phyloP scores from a whole-genome alignment of 208 protist genomes.

The Crithidia brevicula region DNA sequence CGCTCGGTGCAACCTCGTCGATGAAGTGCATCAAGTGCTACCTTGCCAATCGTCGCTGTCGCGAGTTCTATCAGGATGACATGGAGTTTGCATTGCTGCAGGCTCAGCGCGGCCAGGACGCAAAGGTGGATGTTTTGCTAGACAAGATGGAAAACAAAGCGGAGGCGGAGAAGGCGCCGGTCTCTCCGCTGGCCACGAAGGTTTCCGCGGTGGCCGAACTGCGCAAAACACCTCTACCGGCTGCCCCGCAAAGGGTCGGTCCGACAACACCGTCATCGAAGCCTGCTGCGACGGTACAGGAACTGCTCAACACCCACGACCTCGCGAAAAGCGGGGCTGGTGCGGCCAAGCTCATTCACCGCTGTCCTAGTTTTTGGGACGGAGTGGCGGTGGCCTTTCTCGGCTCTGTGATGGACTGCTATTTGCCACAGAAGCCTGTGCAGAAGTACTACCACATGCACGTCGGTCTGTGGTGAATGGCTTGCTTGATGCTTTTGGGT shows the following conservation, averaged over 20 bases:
- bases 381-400: constrained; percentile 81
- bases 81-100: constrained; percentile 61
- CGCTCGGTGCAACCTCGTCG: constrained; percentile 52
- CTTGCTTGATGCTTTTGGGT: too few species aligned
- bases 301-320: background rate
- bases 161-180: background rate
- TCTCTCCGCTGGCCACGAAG: constrained; percentile 11
- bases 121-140: constrained; percentile 12
- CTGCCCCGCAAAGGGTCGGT: background rate
- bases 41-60: constrained; percentile 68
- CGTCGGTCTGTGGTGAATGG: constrained; percentile 50
- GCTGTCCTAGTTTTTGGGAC: constrained; percentile 68
- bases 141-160: background rate
- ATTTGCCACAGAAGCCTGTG: constrained; percentile 73
- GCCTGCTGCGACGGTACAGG: background rate
- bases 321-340: background rate
- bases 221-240: background rate
- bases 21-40: constrained; percentile 77
- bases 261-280: background rate
- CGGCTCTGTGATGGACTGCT: constrained; percentile 87
- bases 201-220: constrained; percentile 7
- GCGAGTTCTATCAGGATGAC: constrained; percentile 81
- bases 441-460: constrained; percentile 76
- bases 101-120: constrained; percentile 27
- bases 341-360: background rate